Conservation (phyloP, 1,139 yeast genomes). For the Wickerhamiella pararugosa region DNA sequence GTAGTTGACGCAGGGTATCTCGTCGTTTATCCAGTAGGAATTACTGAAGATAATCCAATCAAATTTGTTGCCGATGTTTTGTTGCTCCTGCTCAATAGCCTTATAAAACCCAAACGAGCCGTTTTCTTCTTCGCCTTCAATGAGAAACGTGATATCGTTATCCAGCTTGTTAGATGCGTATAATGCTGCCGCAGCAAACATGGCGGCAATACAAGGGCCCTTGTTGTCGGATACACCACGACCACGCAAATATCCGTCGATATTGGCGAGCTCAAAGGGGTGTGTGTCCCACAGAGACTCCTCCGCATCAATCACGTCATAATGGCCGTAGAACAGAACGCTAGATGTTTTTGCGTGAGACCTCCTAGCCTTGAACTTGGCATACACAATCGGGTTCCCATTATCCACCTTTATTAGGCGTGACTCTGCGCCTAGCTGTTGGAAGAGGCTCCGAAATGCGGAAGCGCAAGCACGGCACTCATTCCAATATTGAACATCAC, state of each 20-base stretch:
- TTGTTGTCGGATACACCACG: slow-evolving; percentile 92
- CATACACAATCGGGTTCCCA: slow-evolving; percentile 70
- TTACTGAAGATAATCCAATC: slow-evolving; percentile 87
- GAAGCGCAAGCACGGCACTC: slow-evolving; percentile 84
- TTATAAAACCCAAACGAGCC: slow-evolving; percentile 78
- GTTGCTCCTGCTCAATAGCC: slow-evolving; percentile 37
- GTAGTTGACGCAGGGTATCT: slow-evolving; percentile 79
- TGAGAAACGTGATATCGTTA: slow-evolving; percentile 64
- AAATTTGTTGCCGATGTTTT: slow-evolving; percentile 41
- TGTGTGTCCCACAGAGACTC: slow-evolving; percentile 58
- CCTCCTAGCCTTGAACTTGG: slow-evolving; percentile 34
- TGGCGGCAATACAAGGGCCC: slow-evolving; percentile 84
- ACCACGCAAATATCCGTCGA: slow-evolving; percentile 76
- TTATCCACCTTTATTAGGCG: slow-evolving; percentile 55
- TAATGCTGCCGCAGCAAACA: slow-evolving; percentile 73
- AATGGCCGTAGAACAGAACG: slow-evolving; percentile 85
- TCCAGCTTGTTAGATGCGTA: slow-evolving; percentile 37
- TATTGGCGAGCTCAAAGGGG: slow-evolving; percentile 62
- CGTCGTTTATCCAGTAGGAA: slow-evolving; percentile 87
- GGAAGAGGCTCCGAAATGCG: slow-evolving; percentile 46
- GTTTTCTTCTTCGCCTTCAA: slow-evolving; percentile 93
- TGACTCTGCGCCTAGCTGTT: slow-evolving; percentile 61
- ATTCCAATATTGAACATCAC: slow-evolving; percentile 48
- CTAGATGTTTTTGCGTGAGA: slow-evolving; percentile 12
- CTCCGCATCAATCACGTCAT: slow-evolving; percentile 73